Conservation (phyloP, 805 yeast genomes). For the Metschnikowia rubicola region DNA sequence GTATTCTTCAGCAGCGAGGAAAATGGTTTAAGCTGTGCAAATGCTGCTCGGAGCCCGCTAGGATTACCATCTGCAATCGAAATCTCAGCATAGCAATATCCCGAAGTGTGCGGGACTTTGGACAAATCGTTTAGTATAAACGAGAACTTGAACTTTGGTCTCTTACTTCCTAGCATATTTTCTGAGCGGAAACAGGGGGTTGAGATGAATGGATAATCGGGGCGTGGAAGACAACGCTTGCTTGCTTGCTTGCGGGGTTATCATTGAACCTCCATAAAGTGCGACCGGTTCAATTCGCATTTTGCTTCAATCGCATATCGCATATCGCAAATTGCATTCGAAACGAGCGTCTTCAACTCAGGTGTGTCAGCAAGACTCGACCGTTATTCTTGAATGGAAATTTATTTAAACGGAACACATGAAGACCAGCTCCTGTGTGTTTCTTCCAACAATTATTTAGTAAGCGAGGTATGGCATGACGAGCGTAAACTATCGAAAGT, state of each 20-base stretch:
- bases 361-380: too few relatives aligned
- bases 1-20: constrained; percentile 6
- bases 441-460: too few relatives aligned
- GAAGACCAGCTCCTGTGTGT: too few relatives aligned
- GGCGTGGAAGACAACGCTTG: background rate
- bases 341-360: too few relatives aligned
- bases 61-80: constrained; percentile 48
- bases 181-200: too few relatives aligned
- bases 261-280: background rate
- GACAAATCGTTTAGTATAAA: constrained; percentile 64
- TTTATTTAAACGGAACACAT: too few relatives aligned
- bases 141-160: constrained; percentile 61
- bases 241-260: background rate
- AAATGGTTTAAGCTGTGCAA: constrained; percentile 15
- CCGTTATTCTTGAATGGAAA: too few relatives aligned
- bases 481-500: too few relatives aligned
- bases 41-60: constrained; percentile 12
- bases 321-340: too few relatives aligned
- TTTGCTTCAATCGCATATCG: too few relatives aligned
- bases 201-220: background rate
- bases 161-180: constrained; percentile 23
- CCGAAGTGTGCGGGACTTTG: constrained; percentile 81
- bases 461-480: too few relatives aligned
- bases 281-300: too few relatives aligned
- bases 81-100: constrained; percentile 65